Evolutionary conservation across 2,329 filamentous ascomycete genomes (phyloP).

Genomic region (Colletotrichum karsti): DNA sequence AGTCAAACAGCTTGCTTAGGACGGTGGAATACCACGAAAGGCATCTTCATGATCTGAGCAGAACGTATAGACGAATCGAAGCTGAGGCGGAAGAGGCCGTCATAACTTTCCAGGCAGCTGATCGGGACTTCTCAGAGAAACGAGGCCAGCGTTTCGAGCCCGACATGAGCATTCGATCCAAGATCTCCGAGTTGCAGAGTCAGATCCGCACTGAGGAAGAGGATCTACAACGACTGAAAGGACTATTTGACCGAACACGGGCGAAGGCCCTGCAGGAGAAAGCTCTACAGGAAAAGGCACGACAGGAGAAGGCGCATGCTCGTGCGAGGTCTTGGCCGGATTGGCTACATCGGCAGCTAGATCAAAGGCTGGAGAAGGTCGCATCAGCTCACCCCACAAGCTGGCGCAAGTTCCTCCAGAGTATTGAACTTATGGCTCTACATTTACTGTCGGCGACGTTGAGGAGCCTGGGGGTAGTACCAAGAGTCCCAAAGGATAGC

Average conservation of each 20-base stretch:
- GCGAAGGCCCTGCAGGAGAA: neutral
- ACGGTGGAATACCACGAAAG: neutral
- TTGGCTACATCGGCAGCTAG: neutral
- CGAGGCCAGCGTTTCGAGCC: too few relatives aligned
- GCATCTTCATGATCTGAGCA: neutral
- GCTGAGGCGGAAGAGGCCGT: neutral
- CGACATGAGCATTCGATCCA: neutral
- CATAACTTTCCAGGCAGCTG: neutral
- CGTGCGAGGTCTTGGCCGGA: neutral
- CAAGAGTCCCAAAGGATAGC: neutral
- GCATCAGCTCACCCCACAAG: neutral
- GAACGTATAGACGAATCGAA: neutral
- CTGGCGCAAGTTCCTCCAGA: neutral
- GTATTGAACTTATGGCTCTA: neutral
- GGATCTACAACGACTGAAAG: neutral
- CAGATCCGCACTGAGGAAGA: neutral
- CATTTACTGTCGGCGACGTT: neutral
- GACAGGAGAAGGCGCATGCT: too few relatives aligned
- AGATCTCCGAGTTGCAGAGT: neutral
- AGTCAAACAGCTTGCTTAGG: neutral
- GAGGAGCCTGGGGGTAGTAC: too few relatives aligned
- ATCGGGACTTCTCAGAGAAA: too few relatives aligned
- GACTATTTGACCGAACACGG: neutral
- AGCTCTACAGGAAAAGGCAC: neutral
- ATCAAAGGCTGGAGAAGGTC: neutral